These are phyloP conservation scores for Scutellaria galericulata DNA, from an alignment of 257 asterid species.

Conservation along the genomic window DNA sequence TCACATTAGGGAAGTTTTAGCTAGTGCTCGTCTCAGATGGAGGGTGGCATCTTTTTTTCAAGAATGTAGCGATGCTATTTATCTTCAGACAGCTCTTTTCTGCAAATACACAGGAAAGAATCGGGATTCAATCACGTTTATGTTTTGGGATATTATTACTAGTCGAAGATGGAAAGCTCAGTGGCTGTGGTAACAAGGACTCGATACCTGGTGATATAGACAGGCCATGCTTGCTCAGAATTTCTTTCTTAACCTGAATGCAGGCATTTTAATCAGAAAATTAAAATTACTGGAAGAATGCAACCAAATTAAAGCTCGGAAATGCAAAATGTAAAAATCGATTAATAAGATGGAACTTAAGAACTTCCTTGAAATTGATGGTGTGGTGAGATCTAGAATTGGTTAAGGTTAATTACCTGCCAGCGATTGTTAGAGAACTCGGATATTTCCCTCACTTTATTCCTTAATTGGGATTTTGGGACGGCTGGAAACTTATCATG, in stretches of 20 bases:
- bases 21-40: slow-evolving; percentile 47
- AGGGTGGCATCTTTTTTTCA: slow-evolving; percentile 69
- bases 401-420: slow-evolving; percentile 63
- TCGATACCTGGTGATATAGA: slow-evolving; percentile 67
- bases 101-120: slow-evolving; percentile 41
- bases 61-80: slow-evolving; percentile 61
- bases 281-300: background rate
- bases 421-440: slow-evolving; percentile 73
- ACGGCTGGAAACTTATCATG: slow-evolving; percentile 62
- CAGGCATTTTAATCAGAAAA: slow-evolving; percentile 28
- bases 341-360: background rate
- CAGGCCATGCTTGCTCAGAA: slow-evolving; percentile 63
- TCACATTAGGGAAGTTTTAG: slow-evolving; percentile 46
- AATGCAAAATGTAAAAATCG: background rate
- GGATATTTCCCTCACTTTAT: slow-evolving; percentile 82
- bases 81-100: slow-evolving; percentile 50
- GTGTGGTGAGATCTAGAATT: slow-evolving; percentile 14
- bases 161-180: background rate
- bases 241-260: slow-evolving; percentile 78
- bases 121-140: background rate
- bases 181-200: slow-evolving; percentile 1
- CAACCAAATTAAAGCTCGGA: background rate
- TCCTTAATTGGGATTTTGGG: slow-evolving; percentile 67
- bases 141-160: no score
- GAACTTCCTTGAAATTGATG: background rate